Base-by-base conservation (phyloP, 169 alveolate genomes). In the Babesia divergens region DNA sequence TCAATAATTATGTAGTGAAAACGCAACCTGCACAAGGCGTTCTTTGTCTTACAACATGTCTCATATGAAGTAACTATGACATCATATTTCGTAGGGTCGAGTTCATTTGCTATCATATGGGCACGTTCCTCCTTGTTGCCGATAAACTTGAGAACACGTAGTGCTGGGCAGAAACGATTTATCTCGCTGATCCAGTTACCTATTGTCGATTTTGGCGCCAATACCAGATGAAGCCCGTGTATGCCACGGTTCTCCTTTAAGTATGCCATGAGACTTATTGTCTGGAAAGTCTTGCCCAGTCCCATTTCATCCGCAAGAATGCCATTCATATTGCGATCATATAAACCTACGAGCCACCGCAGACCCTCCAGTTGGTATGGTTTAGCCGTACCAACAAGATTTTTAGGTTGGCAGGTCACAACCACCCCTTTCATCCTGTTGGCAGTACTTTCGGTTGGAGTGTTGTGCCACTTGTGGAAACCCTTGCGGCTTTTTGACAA, bases 261-360 rank as follows among this genome's bases (percentile, higher is more conserved):
- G 74, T 95, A 97, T 6, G 98, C 95, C 53, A 97, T 74, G 43
- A 97, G 85, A 13, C 98, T 90, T 28, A 97, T 97, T 0, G 98
- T 95, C 88, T 96, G 95, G 26, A 96, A 94, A n/a, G 99, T 97
- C 53, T 97, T 97, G 22, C 99, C 99, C 13, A 97, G 82, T 0
- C 99, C 99, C 99, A 97, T 97, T 69, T 97, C 99, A 80, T 97
- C 99, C 7, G 99, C 99, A 62, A 97, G 80, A 26, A 97, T 96
- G 1, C 99, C 99, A 76, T 96, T 96, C 34, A 96, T 90, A 13
- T 97, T 98, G 67, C 95, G 91, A 20, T 94, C 96, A 74, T 95
- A 95, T 24, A 97, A 89, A 53, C 94, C 95, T 71, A 95, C 98
- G 32, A 97, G 86, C 99, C 99, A 97, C 79, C 97, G 91, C 24